These are phyloP conservation scores for Phascolomyces articulosus DNA, from an alignment of 371 early-diverging fungal species.

Conservation along the genomic window DNA sequence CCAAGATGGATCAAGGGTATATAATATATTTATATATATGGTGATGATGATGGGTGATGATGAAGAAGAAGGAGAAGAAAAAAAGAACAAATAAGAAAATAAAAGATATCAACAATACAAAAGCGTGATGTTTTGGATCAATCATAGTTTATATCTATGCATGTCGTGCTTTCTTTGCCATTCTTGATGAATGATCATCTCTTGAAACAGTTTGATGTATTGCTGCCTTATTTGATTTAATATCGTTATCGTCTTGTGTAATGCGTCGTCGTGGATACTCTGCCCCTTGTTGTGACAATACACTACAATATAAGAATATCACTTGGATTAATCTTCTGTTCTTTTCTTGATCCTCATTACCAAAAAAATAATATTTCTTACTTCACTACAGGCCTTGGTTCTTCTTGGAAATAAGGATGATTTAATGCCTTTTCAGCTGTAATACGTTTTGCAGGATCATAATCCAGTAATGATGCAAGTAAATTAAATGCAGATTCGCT, in stretches of 20 bases:
- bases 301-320: constrained; percentile 33
- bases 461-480: constrained; percentile 84
- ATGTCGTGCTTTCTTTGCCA: constrained; percentile 41
- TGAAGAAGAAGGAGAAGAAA: no score
- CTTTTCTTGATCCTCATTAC: background rate
- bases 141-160: constrained; percentile 20
- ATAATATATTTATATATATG: no score
- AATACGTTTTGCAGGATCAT: constrained; percentile 90
- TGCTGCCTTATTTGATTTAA: constrained; percentile 49
- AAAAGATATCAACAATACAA: no score
- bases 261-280: constrained; percentile 69
- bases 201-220: constrained; percentile 2
- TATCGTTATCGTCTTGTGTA: constrained; percentile 71
- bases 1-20: no score
- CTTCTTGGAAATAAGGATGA: constrained; percentile 91
- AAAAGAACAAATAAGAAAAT: no score
- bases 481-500: constrained; percentile 76
- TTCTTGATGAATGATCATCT: constrained; percentile 33
- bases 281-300: constrained; percentile 58
- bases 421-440: constrained; percentile 87
- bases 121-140: no score
- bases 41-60: no score
- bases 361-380: constrained; percentile 34
- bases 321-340: background rate
- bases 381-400: constrained; percentile 82